Evolutionary conservation across 116 monocot genomes (phyloP).

Genomic region (Phalaenopsis hybrid): DNA sequence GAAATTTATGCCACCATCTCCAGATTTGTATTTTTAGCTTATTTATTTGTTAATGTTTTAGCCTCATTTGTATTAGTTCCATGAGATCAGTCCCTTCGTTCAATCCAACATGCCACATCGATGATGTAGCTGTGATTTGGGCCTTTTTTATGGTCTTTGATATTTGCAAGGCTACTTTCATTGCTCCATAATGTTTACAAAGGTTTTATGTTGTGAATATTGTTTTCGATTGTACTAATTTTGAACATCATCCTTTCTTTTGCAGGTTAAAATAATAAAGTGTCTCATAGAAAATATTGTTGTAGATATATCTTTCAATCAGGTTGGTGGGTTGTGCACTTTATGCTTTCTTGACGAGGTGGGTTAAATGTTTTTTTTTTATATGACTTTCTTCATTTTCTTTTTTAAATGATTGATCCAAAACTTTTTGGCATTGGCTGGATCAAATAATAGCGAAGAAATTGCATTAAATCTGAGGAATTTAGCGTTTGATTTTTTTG

Average conservation of each 20-base stretch:
- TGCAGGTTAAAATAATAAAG: constrained; percentile 34
- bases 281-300: constrained; percentile 38
- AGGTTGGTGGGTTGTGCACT: constrained; percentile 35
- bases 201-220: neutral
- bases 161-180: neutral
- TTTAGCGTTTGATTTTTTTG: no score
- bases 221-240: neutral
- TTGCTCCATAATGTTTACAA: no score
- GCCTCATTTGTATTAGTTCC: no score
- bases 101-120: no score
- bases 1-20: no score
- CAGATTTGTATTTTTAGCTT: no score
- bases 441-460: no score
- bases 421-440: neutral
- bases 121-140: neutral
- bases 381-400: no score
- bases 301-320: constrained; percentile 44
- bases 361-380: neutral
- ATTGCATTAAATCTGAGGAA: no score
- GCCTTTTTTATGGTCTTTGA: neutral
- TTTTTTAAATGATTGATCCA: neutral
- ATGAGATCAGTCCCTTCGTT: no score
- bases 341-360: constrained; percentile 47
- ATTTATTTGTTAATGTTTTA: no score
- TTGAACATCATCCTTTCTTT: neutral